phyloP scores from a whole-genome alignment of 768 basidiomycete species.

The Termitomyces sp. region DNA sequence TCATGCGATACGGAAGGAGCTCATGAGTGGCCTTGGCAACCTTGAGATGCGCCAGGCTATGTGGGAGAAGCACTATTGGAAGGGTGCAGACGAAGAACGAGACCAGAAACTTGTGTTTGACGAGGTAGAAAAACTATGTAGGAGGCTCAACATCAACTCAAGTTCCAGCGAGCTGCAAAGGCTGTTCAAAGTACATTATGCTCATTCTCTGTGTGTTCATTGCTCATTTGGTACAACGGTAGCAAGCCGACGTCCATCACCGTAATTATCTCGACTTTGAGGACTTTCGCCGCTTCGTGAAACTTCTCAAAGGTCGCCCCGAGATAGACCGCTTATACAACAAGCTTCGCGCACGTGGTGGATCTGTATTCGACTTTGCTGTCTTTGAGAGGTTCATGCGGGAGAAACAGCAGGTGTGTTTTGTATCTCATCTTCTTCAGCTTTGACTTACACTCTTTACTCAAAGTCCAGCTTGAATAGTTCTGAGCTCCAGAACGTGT shows the following conservation, averaged over 20 bases:
- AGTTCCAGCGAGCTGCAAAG: constrained; percentile 51
- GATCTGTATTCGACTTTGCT: constrained; percentile 31
- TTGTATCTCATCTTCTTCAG: neutral
- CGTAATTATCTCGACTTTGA: constrained; percentile 68
- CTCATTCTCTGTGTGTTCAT: neutral
- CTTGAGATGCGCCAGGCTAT: constrained; percentile 63
- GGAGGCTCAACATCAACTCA: constrained; percentile 64
- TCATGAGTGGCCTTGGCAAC: constrained; percentile 73
- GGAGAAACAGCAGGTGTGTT: constrained; percentile 37
- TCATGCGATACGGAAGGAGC: constrained; percentile 61
- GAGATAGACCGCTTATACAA: constrained; percentile 71
- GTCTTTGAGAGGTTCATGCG: constrained; percentile 44
- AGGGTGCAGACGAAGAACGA: constrained; percentile 54
- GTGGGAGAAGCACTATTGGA: constrained; percentile 88
- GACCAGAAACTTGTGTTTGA: constrained; percentile 66
- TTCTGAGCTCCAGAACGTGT: constrained; percentile 30
- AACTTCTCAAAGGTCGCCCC: constrained; percentile 74
- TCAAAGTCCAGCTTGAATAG: constrained; percentile 31
- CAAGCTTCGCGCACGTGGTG: constrained; percentile 26
- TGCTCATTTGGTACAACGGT: neutral
- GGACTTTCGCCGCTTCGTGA: constrained; percentile 83
- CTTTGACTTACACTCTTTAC: neutral
- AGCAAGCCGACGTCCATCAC: constrained; percentile 63
- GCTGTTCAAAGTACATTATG: constrained; percentile 47
- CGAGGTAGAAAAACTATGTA: constrained; percentile 71